These are phyloP conservation scores for Podospora pseudoanserina DNA, from an alignment of 495 filamentous ascomycete species.

Conservation along the genomic window DNA sequence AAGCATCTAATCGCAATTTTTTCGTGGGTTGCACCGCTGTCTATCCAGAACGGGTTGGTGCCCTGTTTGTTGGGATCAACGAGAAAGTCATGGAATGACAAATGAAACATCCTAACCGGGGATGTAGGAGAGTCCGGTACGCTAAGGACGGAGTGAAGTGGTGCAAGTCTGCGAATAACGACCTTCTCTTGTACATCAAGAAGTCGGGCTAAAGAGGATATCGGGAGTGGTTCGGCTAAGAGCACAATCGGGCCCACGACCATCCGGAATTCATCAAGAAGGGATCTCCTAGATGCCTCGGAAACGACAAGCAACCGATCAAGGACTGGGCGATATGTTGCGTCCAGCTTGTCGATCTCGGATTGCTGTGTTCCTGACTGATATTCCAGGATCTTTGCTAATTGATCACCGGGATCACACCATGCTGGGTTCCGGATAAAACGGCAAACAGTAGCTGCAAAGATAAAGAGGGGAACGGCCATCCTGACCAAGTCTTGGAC, in stretches of 20 bases:
- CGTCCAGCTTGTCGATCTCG: not conserved
- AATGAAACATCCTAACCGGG: constrained; percentile 42
- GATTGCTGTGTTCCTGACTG: not conserved
- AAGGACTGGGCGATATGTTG: constrained; percentile 1
- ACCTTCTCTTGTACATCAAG: constrained; percentile 10
- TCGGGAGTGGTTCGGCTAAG: constrained; percentile 32
- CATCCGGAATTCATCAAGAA: constrained; percentile 4
- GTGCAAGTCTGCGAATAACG: constrained; percentile 23
- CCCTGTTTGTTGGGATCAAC: constrained; percentile 26
- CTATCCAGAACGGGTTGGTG: constrained; percentile 2
- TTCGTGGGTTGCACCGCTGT: not conserved
- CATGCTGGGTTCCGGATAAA: constrained; percentile 30
- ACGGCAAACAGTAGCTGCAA: constrained; percentile 42
- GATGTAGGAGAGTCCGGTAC: constrained; percentile 27
- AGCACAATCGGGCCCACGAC: constrained; percentile 33
- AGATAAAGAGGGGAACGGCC: constrained; percentile 46
- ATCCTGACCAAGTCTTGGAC: constrained; percentile 34
- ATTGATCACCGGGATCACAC: not conserved
- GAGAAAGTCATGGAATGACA: constrained; percentile 53
- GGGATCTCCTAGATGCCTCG: not conserved
- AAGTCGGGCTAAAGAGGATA: constrained; percentile 24
- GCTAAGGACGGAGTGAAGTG: constrained; percentile 37
- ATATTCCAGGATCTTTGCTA: not conserved
- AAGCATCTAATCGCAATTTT: constrained; percentile 34
- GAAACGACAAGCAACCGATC: not conserved